phyloP scores from a whole-genome alignment of 495 filamentous ascomycete genomes.

The Xylaria intraflava region DNA sequence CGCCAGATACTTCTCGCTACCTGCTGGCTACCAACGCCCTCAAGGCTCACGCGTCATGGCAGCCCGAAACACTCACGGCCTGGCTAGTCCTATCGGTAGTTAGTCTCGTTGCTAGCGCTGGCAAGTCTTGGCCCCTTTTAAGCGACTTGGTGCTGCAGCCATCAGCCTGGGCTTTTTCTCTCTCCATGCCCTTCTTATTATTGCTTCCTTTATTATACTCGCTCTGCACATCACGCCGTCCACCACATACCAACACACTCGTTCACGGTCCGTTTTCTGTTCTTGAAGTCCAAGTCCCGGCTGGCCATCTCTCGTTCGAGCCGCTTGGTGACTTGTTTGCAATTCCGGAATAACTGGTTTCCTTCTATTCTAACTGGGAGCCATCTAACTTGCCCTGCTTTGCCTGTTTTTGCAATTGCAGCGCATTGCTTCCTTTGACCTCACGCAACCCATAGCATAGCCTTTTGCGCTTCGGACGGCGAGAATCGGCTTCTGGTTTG shows the following conservation, averaged over 20 bases:
- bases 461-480: not conserved
- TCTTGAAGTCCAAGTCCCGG: not conserved
- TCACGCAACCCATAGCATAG: not conserved
- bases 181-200: too few relatives aligned
- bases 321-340: not conserved
- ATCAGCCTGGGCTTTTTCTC: too few relatives aligned
- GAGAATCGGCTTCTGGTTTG: not conserved
- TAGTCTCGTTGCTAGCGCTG: too few relatives aligned
- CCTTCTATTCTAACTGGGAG: not conserved
- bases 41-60: too few relatives aligned
- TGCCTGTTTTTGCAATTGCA: not conserved
- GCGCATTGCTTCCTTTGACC: not conserved
- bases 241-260: not conserved
- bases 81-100: too few relatives aligned
- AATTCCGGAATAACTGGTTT: not conserved
- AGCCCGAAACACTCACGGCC: too few relatives aligned
- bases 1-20: too few relatives aligned
- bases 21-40: too few relatives aligned
- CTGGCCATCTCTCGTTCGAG: conserved; percentile 11
- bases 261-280: not conserved
- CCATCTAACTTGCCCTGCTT: not conserved
- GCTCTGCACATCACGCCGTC: too few relatives aligned
- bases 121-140: too few relatives aligned
- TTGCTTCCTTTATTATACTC: too few relatives aligned
- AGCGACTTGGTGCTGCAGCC: too few relatives aligned